Evolutionary conservation across 2,329 filamentous ascomycete genomes (phyloP).

Genomic region (Monosporascus sp.): DNA sequence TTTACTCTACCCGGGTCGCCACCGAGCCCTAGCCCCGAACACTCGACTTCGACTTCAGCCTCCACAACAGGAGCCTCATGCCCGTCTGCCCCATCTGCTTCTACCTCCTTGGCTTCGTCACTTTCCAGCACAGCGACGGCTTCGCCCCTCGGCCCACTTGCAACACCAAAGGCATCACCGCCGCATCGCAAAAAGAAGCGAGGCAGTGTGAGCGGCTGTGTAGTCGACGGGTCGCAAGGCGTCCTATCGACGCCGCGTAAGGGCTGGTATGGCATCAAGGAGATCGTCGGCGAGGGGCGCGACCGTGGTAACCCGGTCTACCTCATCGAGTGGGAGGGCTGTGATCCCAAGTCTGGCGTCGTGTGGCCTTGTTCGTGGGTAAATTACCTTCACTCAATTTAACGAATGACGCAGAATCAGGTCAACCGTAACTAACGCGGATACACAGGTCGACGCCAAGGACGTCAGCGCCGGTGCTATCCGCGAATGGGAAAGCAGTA

Average conservation of each 20-base stretch:
- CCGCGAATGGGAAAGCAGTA: conserved; percentile 6
- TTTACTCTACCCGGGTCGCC: not conserved
- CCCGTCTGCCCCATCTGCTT: not conserved
- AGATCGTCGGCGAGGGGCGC: conserved; percentile 16
- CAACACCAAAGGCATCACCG: no score
- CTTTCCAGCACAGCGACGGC: not conserved
- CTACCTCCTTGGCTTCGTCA: not conserved
- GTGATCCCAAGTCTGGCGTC: conserved; percentile 17
- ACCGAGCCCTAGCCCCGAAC: not conserved
- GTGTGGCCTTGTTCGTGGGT: conserved; percentile 23
- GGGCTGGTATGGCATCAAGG: conserved; percentile 19
- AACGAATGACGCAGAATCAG: no score
- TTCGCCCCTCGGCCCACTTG: not conserved
- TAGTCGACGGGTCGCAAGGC: not conserved
- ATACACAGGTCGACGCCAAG: conserved; percentile 9
- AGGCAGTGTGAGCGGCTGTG: not conserved
- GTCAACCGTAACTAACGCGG: not conserved
- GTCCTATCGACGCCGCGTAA: conserved; percentile 5
- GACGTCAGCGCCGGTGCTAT: conserved; percentile 9
- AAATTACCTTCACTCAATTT: conserved; percentile 7
- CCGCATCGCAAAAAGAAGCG: not conserved
- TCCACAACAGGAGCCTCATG: not conserved
- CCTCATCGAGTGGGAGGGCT: conserved; percentile 25
- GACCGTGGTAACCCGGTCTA: conserved; percentile 9
- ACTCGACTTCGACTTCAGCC: not conserved